Conservation (phyloP, 768 basidiomycete genomes). For the Podaxis rugospora region DNA sequence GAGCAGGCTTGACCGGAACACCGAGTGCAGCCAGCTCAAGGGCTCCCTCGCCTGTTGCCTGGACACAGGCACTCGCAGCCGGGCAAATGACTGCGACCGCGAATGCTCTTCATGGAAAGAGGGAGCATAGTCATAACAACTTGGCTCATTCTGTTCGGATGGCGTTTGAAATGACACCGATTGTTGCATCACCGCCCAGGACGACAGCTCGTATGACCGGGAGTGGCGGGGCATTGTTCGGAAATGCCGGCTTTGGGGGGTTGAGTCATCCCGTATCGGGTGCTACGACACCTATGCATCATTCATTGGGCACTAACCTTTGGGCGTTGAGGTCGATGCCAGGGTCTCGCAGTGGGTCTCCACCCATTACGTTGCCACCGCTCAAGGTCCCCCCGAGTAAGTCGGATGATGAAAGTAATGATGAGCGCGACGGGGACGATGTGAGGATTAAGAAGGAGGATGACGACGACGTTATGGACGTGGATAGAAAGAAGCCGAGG, state of each 20-base stretch:
- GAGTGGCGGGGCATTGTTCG: constrained; percentile 19
- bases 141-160: constrained; percentile 81
- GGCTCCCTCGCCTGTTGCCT: constrained; percentile 53
- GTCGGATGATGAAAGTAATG: constrained; percentile 16
- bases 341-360: constrained; percentile 57
- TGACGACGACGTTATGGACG: constrained; percentile 10
- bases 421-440: constrained; percentile 10
- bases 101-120: constrained; percentile 15
- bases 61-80: constrained; percentile 24
- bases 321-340: constrained; percentile 37
- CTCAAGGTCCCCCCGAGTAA: constrained; percentile 38
- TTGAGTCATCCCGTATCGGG: constrained; percentile 12
- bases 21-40: constrained; percentile 51
- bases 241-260: constrained; percentile 16
- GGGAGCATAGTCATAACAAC: constrained; percentile 45
- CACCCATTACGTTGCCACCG: constrained; percentile 71
- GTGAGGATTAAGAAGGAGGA: constrained; percentile 11
- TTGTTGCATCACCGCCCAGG: constrained; percentile 41
- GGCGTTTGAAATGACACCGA: constrained; percentile 92
- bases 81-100: constrained; percentile 13
- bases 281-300: constrained; percentile 16
- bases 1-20: constrained; percentile 9
- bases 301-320: constrained; percentile 9
- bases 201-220: constrained; percentile 27
- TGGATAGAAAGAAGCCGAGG: constrained; percentile 14